A percentile compares a stretch with the other conserved stretches of the same genome.
phyloP scores from a whole-genome alignment of 495 filamentous ascomycete genomes.

The Staphylotrichum tortipilum region DNA sequence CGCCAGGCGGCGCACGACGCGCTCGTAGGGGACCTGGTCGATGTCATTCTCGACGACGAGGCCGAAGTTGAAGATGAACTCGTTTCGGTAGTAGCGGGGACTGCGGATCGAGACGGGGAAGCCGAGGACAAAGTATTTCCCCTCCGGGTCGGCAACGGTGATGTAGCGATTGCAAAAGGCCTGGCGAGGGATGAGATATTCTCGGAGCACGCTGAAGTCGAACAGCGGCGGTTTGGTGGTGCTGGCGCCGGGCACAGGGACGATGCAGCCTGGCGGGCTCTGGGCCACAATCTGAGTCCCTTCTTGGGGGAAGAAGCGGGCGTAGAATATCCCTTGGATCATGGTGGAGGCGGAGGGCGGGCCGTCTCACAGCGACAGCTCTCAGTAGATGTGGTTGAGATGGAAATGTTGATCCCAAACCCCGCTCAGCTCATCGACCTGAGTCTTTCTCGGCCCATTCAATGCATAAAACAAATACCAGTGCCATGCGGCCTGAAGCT shows the following conservation, averaged over 20 bases:
- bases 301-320: slow-evolving; percentile 82
- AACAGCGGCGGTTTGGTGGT: slow-evolving; percentile 55
- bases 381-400: too few species aligned
- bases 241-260: slow-evolving; percentile 44
- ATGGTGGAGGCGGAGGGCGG: slow-evolving; percentile 28
- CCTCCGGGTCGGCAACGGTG: slow-evolving; percentile 59
- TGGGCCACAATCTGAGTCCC: slow-evolving; percentile 75
- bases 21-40: slow-evolving; percentile 58
- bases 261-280: slow-evolving; percentile 65
- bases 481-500: too few species aligned
- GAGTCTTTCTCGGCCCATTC: too few species aligned
- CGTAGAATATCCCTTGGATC: slow-evolving; percentile 96
- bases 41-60: slow-evolving; percentile 68
- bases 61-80: slow-evolving; percentile 97
- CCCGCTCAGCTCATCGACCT: neutral
- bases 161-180: slow-evolving; percentile 84
- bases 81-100: slow-evolving; percentile 72
- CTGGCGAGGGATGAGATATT: slow-evolving; percentile 87
- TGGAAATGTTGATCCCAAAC: too few species aligned
- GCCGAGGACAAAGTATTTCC: slow-evolving; percentile 72
- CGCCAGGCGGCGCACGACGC: slow-evolving; percentile 77
- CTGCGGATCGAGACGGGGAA: slow-evolving; percentile 82
- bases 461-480: too few species aligned
- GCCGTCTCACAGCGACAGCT: neutral
- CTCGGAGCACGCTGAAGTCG: slow-evolving; percentile 71